Evolutionary conservation across 2,329 filamentous ascomycete genomes (phyloP), one percentile per base, ranked within the genome.

Genomic region (Exophiala viscosa): DNA sequence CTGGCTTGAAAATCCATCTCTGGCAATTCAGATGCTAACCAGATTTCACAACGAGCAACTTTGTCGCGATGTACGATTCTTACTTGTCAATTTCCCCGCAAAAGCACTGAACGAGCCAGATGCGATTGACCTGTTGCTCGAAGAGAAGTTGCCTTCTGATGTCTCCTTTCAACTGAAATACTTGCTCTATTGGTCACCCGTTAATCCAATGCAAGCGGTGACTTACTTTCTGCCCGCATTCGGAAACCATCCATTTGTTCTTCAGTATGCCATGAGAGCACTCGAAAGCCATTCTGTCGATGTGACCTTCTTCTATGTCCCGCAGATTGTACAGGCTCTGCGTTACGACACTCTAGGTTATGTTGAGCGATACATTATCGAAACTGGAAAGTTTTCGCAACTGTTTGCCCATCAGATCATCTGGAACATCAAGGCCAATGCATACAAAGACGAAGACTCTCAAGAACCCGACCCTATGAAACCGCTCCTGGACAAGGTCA

Each of bases 341-440:
- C 86, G 93, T 48, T 96, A 97, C 64, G 93, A 99, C 75, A 82
- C 81, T 10, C 77, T 99, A 18, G 93, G 93, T 50, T 99, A 99
- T 66, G 91, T 96, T 2, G 90, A 96, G 70, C 83, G 92, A 40
- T 99, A 96, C 66, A 97, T 99, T 50, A 79, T 97, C 13, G 93
- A 99, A 73, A 96, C 95, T 0, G 93, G 91, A 1, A 92, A 95
- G 64, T 91, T 96, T 66, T 97, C 93, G n/a, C 93, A 97, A 69
- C 75, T 97, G 7, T 99, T 99, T 70, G 92, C 95, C 2, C 95
- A 99, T 69, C 93, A 99, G 65, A 97, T 99, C 61, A 99, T 99
- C 67, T 99, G 95, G 93, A 99, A 99, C 69, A 99, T 99, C 87
- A 99, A 97, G 69, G 93, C 93, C 31, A 99, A 99, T 69, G 88